A percentile compares a stretch with the other conserved stretches of the same genome.
Evolutionary conservation across 306 rosid genomes (phyloP).

Genomic region (Citrullus mucosospermus): DNA sequence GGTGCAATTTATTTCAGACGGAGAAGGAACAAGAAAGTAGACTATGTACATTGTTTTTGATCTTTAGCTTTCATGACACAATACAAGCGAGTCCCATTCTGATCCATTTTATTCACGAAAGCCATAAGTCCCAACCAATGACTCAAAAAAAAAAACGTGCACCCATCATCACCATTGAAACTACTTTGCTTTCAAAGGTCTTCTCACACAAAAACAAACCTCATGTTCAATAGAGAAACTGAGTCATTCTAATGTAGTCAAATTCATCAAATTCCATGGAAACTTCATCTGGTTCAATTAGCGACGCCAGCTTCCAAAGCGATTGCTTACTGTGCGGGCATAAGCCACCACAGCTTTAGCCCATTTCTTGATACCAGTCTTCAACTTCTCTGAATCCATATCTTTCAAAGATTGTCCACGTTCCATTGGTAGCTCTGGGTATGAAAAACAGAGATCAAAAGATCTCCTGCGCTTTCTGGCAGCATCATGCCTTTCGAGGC

Average conservation of each 20-base stretch:
- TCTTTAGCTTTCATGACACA: background rate
- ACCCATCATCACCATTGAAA: background rate
- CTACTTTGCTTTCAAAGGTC: background rate
- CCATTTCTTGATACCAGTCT: conserved; percentile 67
- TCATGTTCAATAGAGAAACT: background rate
- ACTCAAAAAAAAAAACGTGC: background rate
- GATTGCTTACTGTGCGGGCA: conserved; percentile 72
- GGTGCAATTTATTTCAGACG: background rate
- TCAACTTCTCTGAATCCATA: conserved; percentile 71
- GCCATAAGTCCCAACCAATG: background rate
- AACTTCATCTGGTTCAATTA: background rate
- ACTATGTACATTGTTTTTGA: background rate
- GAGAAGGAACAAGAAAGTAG: background rate
- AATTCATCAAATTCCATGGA: background rate
- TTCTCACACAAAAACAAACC: background rate
- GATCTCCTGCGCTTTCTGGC: conserved; percentile 13
- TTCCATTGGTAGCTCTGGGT: conserved; percentile 41
- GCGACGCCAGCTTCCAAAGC: conserved; percentile 32
- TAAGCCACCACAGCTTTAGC: conserved; percentile 83
- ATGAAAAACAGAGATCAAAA: conserved; percentile 35
- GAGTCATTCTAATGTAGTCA: background rate
- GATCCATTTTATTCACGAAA: background rate
- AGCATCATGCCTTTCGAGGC: conserved; percentile 5
- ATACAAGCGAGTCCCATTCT: background rate
- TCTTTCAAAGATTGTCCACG: conserved; percentile 55